Conservation (phyloP, 345 rosid genomes). For the Cochlearia excelsa region DNA sequence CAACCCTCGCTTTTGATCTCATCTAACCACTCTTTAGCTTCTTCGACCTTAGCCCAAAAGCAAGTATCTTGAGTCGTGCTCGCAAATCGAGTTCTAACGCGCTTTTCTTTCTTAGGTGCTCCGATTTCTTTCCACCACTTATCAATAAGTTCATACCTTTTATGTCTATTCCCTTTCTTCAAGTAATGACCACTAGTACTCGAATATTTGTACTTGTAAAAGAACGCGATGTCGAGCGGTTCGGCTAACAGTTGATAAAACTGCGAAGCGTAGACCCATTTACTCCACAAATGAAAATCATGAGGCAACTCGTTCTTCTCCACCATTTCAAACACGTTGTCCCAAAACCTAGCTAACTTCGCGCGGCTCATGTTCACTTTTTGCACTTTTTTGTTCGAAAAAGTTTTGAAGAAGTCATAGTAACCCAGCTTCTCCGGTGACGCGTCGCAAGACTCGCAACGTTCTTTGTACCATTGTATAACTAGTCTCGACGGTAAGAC, state of each 20-base stretch:
- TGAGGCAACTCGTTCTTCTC: slow-evolving; percentile 63
- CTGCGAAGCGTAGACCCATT: slow-evolving; percentile 68
- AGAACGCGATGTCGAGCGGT: slow-evolving; percentile 72
- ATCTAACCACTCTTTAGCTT: slow-evolving; percentile 58
- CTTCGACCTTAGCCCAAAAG: slow-evolving; percentile 88
- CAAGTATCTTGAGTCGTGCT: slow-evolving; percentile 75
- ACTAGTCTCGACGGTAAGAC: slow-evolving; percentile 49
- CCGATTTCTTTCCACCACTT: slow-evolving; percentile 51
- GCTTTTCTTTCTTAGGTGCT: slow-evolving; percentile 9
- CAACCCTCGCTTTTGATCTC: slow-evolving; percentile 35
- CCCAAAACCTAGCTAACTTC: slow-evolving; percentile 70
- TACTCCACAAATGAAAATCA: slow-evolving; percentile 49
- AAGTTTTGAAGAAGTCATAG: slow-evolving; percentile 69
- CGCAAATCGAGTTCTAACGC: slow-evolving; percentile 47
- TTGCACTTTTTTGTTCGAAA: slow-evolving; percentile 45
- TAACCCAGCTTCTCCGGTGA: slow-evolving; percentile 54
- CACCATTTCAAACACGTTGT: slow-evolving; percentile 51
- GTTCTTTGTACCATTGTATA: slow-evolving; percentile 60
- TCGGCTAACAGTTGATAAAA: slow-evolving; percentile 68
- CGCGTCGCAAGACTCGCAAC: slow-evolving; percentile 54
- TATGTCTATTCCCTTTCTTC: slow-evolving; percentile 50
- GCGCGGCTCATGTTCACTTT: slow-evolving; percentile 57
- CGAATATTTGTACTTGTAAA: slow-evolving; percentile 44
- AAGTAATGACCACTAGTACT: slow-evolving; percentile 49
- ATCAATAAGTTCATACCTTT: slow-evolving; percentile 67